Conservation (phyloP, 805 yeast genomes). For the Ogataea degrootiae region DNA sequence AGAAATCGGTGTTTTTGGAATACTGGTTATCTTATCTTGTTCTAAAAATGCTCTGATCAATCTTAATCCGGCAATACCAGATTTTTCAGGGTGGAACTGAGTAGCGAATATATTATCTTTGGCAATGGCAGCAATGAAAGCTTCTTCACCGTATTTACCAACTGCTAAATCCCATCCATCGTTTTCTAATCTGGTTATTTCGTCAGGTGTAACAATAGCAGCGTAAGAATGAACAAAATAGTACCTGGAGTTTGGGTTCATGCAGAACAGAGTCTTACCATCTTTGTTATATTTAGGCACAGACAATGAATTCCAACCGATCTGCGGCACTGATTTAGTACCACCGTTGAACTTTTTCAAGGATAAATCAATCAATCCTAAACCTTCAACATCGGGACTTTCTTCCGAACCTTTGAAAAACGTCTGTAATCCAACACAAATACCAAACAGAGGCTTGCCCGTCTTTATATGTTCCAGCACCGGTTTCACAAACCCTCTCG, state of each 20-base stretch:
- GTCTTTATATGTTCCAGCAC: slow-evolving; percentile 58
- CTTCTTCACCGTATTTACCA: slow-evolving; percentile 71
- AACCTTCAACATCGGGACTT: slow-evolving; percentile 53
- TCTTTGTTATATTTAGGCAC: slow-evolving; percentile 15
- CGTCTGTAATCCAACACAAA: slow-evolving; percentile 94
- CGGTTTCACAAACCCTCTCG: slow-evolving; percentile 61
- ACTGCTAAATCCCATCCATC: slow-evolving; percentile 66
- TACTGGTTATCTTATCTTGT: slow-evolving; percentile 31
- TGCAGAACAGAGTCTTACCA: slow-evolving; percentile 46
- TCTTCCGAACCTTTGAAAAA: slow-evolving; percentile 75
- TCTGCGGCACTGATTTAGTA: slow-evolving; percentile 86
- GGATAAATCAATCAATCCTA: slow-evolving; percentile 49
- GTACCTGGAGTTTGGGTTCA: slow-evolving; percentile 66
- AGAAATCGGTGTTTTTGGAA: slow-evolving; percentile 9
- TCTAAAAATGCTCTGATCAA: slow-evolving; percentile 70
- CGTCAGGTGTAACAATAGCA: slow-evolving; percentile 47
- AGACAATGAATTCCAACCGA: slow-evolving; percentile 76
- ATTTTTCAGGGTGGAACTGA: slow-evolving; percentile 98
- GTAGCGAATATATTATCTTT: slow-evolving; percentile 86
- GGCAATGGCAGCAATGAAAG: slow-evolving; percentile 75
- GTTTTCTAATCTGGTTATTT: slow-evolving; percentile 28
- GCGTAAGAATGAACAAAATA: slow-evolving; percentile 97
- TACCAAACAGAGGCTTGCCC: slow-evolving; percentile 93
- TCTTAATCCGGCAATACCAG: slow-evolving; percentile 84
- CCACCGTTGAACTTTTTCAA: slow-evolving; percentile 58